Evolutionary conservation across 306 rosid species (phyloP).

Genomic region (Casuarina glauca): DNA sequence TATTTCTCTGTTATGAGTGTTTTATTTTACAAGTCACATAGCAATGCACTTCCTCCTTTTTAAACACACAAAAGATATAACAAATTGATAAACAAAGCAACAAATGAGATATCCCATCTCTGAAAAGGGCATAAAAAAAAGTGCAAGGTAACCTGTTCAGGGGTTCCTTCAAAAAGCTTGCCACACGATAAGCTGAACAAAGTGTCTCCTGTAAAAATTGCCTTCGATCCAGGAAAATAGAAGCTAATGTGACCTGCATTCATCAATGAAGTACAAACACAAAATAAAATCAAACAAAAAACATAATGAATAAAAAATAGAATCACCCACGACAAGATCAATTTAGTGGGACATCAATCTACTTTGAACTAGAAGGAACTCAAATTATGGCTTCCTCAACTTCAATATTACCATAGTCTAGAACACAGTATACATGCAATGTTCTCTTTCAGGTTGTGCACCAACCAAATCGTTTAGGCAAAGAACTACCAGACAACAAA

Average conservation of each 20-base stretch:
- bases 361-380: background rate
- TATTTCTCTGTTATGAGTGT: background rate
- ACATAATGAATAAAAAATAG: background rate
- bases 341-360: background rate
- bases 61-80: background rate
- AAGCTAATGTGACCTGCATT: conserved; percentile 84
- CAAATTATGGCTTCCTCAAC: background rate
- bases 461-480: too few relatives aligned
- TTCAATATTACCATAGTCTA: background rate
- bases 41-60: background rate
- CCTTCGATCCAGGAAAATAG: conserved; percentile 72
- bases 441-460: too few relatives aligned
- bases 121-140: conserved; percentile 12
- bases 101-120: background rate
- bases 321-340: background rate
- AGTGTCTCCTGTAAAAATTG: conserved; percentile 83
- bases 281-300: background rate
- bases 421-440: too few relatives aligned
- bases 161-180: conserved; percentile 91
- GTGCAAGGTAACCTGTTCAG: conserved; percentile 57
- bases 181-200: conserved; percentile 94
- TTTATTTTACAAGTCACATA: background rate
- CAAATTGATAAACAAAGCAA: background rate
- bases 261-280: conserved; percentile 8
- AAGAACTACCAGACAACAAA: too few relatives aligned